Conservation (phyloP, 169 alveolate genomes). For the Eimeria maxima region DNA sequence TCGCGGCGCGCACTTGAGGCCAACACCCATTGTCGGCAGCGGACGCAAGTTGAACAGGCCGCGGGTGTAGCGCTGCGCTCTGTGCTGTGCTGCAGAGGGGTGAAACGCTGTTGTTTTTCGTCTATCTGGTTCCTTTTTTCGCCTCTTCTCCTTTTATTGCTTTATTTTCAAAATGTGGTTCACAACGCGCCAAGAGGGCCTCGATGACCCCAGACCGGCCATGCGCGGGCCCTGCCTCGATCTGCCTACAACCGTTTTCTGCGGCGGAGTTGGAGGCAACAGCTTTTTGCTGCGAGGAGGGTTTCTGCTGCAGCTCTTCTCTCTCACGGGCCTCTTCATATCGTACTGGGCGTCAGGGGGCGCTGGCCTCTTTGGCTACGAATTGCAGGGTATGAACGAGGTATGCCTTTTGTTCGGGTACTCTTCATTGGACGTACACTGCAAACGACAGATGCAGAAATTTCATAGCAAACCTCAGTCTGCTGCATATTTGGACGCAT, state of each 20-base stretch:
- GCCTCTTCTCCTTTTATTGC: not conserved
- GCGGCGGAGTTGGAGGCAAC: constrained; percentile 72
- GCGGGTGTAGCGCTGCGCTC: not conserved
- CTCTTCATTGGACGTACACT: not conserved
- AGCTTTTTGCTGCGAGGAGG: constrained; percentile 91
- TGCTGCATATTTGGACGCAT: not conserved
- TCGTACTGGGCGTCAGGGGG: constrained; percentile 92
- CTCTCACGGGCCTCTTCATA: constrained; percentile 90
- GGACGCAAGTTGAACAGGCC: not conserved
- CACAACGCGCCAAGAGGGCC: constrained; percentile 94
- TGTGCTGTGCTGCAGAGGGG: no score
- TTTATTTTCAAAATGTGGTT: constrained; percentile 89
- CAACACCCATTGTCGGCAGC: constrained; percentile 31
- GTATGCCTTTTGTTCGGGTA: constrained; percentile 36
- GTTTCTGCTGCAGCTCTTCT: constrained; percentile 90
- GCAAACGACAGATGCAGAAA: not conserved
- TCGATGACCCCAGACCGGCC: constrained; percentile 93
- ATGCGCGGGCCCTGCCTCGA: constrained; percentile 93
- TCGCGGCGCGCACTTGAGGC: not conserved
- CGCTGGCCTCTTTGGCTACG: constrained; percentile 92
- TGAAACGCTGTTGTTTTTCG: not conserved
- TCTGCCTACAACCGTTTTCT: constrained; percentile 87
- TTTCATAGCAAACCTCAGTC: not conserved
- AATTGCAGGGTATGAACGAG: constrained; percentile 91
- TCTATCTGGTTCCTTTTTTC: not conserved